Evolutionary conservation across 306 rosid species (phyloP).

Genomic region (Castanea crenata): DNA sequence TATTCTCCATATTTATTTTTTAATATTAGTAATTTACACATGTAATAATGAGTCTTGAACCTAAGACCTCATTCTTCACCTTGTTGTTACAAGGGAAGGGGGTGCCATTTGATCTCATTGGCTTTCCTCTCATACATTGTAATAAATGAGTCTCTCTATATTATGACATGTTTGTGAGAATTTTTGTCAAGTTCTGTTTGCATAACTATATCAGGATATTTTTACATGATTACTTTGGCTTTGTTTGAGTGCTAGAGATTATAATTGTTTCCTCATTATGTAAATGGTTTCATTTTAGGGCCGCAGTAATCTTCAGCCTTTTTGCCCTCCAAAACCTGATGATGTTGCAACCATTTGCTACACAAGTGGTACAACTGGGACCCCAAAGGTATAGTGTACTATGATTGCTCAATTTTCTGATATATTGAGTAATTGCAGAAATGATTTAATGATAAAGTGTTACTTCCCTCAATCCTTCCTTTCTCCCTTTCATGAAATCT

Average conservation of each 20-base stretch:
- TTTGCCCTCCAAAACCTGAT: conserved; percentile 77
- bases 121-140: neutral
- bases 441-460: neutral
- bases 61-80: too few relatives aligned
- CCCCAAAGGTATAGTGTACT: conserved; percentile 70
- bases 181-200: conserved; percentile 17
- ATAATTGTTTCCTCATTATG: conserved; percentile 15
- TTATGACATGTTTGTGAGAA: conserved; percentile 3
- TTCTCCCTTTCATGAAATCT: conserved; percentile 30
- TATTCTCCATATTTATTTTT: neutral
- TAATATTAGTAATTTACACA: too few relatives aligned
- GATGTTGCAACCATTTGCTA: conserved; percentile 94
- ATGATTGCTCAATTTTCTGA: conserved; percentile 25
- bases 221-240: conserved; percentile 12
- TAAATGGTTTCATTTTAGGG: conserved; percentile 62
- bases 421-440: neutral
- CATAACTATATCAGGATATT: neutral
- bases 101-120: too few relatives aligned
- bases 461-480: neutral
- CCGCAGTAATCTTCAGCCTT: conserved; percentile 64
- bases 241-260: conserved; percentile 2
- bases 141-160: neutral
- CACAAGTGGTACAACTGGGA: conserved; percentile 99
- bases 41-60: too few relatives aligned
- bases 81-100: too few relatives aligned